Conservation (phyloP, 2,329 filamentous ascomycete species). For the Aspergillus novoparasiticus region DNA sequence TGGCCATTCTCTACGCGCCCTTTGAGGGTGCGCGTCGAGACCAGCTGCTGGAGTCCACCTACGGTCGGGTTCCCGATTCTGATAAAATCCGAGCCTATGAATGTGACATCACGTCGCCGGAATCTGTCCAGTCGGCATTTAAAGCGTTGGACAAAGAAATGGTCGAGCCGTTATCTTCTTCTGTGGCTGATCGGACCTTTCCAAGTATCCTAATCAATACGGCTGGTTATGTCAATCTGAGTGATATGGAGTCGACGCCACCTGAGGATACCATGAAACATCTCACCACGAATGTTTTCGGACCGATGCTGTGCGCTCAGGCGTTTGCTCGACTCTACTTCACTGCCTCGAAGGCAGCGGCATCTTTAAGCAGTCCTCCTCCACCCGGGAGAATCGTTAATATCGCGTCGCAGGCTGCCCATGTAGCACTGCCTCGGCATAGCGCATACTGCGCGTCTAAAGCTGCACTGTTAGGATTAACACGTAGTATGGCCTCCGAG, state of each 20-base stretch:
- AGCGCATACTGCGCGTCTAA: conserved; percentile 54
- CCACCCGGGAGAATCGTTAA: conserved; percentile 50
- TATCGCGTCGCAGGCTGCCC: conserved; percentile 51
- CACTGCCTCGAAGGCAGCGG: conserved; percentile 23
- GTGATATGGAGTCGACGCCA: conserved; percentile 45
- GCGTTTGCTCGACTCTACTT: conserved; percentile 50
- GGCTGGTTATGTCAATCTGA: conserved; percentile 50
- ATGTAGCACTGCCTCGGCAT: conserved; percentile 49
- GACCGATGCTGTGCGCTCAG: conserved; percentile 49
- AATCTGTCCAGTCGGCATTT: conserved; percentile 50
- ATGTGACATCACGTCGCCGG: conserved; percentile 53
- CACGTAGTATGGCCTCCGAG: conserved; percentile 50
- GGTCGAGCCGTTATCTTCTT: conserved; percentile 13
- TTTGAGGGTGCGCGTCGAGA: conserved; percentile 46
- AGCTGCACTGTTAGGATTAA: conserved; percentile 48
- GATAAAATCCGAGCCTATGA: conserved; percentile 37
- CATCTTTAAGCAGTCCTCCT: conserved; percentile 18
- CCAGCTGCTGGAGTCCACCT: conserved; percentile 40
- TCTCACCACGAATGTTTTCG: conserved; percentile 48
- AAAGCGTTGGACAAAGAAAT: conserved; percentile 35
- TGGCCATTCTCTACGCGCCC: conserved; percentile 52
- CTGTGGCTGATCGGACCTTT: conserved; percentile 27
- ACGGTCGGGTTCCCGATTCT: conserved; percentile 23
- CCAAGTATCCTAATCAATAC: conserved; percentile 48
- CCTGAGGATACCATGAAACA: conserved; percentile 48